Evolutionary conservation across 495 filamentous ascomycete species (phyloP), one percentile per base, ranked within the genome.

Genomic region (Penicillium fimorum): DNA sequence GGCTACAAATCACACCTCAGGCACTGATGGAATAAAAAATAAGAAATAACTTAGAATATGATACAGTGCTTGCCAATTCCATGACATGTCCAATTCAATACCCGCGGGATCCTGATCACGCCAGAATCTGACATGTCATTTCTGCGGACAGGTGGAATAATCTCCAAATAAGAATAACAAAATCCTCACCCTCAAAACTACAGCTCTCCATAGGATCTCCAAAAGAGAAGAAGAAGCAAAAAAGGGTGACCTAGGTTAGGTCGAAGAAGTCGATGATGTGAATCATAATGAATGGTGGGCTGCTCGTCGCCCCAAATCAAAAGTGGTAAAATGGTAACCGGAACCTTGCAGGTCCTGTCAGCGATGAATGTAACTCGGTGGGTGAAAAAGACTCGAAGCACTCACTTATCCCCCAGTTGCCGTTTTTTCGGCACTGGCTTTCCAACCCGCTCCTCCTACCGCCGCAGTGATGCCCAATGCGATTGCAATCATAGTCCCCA

Each of bases 381-480:
- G 12, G 20, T 43, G 4, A 5, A 12, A 43, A 9, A 29, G 12
- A 50, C 25, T 32, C 24, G 8, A 9, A 47, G 42, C 5, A 22
- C 41, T 47, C 44, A 50, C 54, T 38, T 35, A 59, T 56, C 48
- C 44, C 30, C 67, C 61, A 56, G 65, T 62, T 0, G 59, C 47
- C 15, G 60, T 63, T 25, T 71, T 64, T 27, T 67, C 58, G 11
- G 74, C 54, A 50, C 69, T 64, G 2, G 59, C 67, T 53, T 67
- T 77, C 78, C 82, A 86, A 12, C 81, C 77, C 2, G 82, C 81
- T 9, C 81, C 83, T 30, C 82, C 82, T 1, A 87, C 84, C 3
- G 81, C 82, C 30, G 72, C 78, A 5, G 77, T 82, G 52, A 88
- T 85, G 8, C 85, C 85, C 55, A 88, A 60, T 22, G 83, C 84